Conservation (phyloP, 192 early-diverging fungal species). For the Helicostylum pulchrum region DNA sequence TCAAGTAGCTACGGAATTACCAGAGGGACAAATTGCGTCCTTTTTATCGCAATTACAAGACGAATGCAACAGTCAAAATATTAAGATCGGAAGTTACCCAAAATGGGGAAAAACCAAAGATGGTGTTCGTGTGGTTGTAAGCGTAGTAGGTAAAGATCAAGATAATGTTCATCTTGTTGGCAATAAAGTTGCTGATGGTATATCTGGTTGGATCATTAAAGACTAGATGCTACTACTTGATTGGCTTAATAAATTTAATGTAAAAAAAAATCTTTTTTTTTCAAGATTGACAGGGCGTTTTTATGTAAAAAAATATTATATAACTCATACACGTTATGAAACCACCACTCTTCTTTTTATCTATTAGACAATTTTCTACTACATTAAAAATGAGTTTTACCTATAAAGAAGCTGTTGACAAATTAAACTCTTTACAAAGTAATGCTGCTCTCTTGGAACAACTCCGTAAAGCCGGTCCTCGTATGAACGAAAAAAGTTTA, state of each 20-base stretch:
- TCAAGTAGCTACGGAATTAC: slow-evolving; percentile 43
- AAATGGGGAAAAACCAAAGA: slow-evolving; percentile 37
- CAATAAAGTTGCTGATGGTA: slow-evolving; percentile 18
- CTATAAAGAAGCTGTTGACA: slow-evolving; percentile 58
- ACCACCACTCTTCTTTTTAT: background rate
- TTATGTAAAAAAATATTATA: too few relatives aligned
- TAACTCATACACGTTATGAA: too few relatives aligned
- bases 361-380: background rate
- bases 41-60: slow-evolving; percentile 40
- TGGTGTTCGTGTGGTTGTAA: slow-evolving; percentile 45
- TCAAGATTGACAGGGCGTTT: too few relatives aligned
- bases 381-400: slow-evolving; percentile 18
- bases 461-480: slow-evolving; percentile 63
- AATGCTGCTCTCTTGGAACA: slow-evolving; percentile 76
- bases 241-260: background rate
- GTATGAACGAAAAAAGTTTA: slow-evolving; percentile 56
- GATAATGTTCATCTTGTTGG: slow-evolving; percentile 26
- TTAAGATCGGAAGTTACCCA: slow-evolving; percentile 58
- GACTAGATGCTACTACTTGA: background rate
- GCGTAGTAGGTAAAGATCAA: slow-evolving; percentile 49
- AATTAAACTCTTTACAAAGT: slow-evolving; percentile 83
- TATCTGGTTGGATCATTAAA: slow-evolving; percentile 21
- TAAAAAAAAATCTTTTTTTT: background rate
- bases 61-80: slow-evolving; percentile 14
- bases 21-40: slow-evolving; percentile 46